phyloP scores from a whole-genome alignment of 2,329 filamentous ascomycete genomes.

The Cordyceps javanica region DNA sequence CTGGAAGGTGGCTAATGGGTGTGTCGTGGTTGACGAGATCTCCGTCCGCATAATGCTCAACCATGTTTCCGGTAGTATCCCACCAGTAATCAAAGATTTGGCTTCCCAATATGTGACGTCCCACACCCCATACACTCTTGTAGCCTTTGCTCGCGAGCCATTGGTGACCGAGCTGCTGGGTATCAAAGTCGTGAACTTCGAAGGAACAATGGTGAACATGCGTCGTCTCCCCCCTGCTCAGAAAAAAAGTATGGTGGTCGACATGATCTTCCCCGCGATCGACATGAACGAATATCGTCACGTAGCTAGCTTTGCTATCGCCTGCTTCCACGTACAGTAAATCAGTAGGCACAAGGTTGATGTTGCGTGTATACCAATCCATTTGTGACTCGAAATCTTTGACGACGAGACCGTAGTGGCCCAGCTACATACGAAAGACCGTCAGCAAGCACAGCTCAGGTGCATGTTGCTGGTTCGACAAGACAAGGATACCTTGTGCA shows the following conservation, averaged over 20 bases:
- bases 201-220: slow-evolving; percentile 22
- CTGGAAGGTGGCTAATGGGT: no score
- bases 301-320: slow-evolving; percentile 8
- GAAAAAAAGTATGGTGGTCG: slow-evolving; percentile 52
- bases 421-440: no score
- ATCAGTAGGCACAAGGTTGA: slow-evolving; percentile 36
- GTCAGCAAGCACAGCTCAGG: no score
- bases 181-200: slow-evolving; percentile 55
- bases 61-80: slow-evolving; percentile 45
- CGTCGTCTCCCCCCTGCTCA: slow-evolving; percentile 22
- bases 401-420: no score
- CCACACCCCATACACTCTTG: slow-evolving; percentile 53
- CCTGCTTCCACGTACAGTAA: slow-evolving; percentile 16
- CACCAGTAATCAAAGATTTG: slow-evolving; percentile 62
- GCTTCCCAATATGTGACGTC: slow-evolving; percentile 52
- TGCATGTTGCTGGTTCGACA: no score
- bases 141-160: slow-evolving; percentile 49
- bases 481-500: no score
- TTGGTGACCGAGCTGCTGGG: slow-evolving; percentile 53
- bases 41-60: slow-evolving; percentile 57
- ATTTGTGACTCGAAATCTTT: no score
- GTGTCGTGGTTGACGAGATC: slow-evolving; percentile 52
- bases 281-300: slow-evolving; percentile 45
- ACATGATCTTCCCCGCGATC: slow-evolving; percentile 42
- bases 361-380: slow-evolving; percentile 34